Evolutionary conservation across 2,329 filamentous ascomycete genomes (phyloP).

Genomic region (Pseudogymnoascus sp.): DNA sequence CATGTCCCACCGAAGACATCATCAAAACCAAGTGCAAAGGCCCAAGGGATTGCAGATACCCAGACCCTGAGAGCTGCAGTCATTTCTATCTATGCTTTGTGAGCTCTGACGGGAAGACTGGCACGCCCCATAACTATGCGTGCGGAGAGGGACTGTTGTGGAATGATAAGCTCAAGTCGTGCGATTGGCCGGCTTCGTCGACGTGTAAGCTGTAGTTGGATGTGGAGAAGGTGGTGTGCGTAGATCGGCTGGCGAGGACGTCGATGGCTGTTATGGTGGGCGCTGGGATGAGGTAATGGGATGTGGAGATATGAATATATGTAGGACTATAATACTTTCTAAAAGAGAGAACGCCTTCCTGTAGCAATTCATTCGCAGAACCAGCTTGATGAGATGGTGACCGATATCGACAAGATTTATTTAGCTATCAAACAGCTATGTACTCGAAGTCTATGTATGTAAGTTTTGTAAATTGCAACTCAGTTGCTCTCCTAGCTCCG

Average conservation of each 20-base stretch:
- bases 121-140: neutral
- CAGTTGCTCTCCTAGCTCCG: slow-evolving; percentile 35
- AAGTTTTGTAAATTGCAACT: neutral
- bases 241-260: neutral
- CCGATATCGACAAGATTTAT: neutral
- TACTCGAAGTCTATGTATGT: slow-evolving; percentile 1
- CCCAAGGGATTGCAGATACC: neutral
- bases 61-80: neutral
- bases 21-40: neutral
- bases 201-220: neutral
- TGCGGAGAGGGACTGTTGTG: neutral
- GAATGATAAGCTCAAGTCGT: neutral
- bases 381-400: neutral
- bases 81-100: neutral
- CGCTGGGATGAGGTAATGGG: neutral
- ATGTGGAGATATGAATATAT: neutral
- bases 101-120: neutral
- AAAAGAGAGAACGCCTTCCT: neutral
- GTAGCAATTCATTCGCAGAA: neutral
- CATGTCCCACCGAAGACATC: neutral
- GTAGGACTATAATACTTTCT: neutral
- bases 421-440: slow-evolving; percentile 4
- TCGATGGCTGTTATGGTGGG: neutral
- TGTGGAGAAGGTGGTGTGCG: neutral
- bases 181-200: neutral